These are phyloP conservation scores for Cryptococcus sp. DNA, from an alignment of 1,284 basidiomycete genomes.

Conservation along the genomic window DNA sequence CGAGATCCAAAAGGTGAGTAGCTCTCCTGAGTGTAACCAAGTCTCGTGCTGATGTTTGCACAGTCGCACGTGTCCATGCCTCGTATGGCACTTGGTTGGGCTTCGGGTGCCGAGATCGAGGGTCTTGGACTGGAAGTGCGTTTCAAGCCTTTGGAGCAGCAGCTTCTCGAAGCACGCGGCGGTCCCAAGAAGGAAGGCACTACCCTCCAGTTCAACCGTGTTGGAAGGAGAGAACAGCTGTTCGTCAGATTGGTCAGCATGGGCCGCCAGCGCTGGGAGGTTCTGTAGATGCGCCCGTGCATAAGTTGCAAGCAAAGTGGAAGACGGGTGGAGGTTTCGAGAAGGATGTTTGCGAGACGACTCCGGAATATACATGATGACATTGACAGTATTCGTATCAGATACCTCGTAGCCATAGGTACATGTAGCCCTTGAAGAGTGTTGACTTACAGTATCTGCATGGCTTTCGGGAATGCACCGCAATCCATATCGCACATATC, in stretches of 20 bases:
- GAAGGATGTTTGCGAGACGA: no score
- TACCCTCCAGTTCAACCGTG: slow-evolving; percentile 48
- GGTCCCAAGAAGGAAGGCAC: slow-evolving; percentile 33
- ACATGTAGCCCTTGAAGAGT: no score
- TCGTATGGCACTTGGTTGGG: slow-evolving; percentile 54
- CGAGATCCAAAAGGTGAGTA: slow-evolving; percentile 52
- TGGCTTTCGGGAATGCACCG: no score
- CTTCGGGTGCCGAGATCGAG: slow-evolving; percentile 51
- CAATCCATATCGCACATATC: no score
- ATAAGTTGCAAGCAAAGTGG: no score
- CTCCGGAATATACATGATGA: no score
- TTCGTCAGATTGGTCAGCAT: slow-evolving; percentile 54
- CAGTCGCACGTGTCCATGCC: slow-evolving; percentile 49
- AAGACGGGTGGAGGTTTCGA: no score
- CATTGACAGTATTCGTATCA: no score
- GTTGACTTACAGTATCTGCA: no score
- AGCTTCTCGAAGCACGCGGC: slow-evolving; percentile 24
- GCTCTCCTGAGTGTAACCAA: neutral
- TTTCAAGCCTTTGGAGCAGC: slow-evolving; percentile 37
- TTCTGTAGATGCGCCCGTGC: slow-evolving; percentile 33
- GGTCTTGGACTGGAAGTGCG: slow-evolving; percentile 49
- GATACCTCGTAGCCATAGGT: no score
- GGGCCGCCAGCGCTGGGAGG: slow-evolving; percentile 54
- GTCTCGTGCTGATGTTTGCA: neutral
- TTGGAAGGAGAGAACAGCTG: slow-evolving; percentile 53